phyloP scores from a whole-genome alignment of 2,329 filamentous ascomycete genomes.

The Colletotrichum truncatum region DNA sequence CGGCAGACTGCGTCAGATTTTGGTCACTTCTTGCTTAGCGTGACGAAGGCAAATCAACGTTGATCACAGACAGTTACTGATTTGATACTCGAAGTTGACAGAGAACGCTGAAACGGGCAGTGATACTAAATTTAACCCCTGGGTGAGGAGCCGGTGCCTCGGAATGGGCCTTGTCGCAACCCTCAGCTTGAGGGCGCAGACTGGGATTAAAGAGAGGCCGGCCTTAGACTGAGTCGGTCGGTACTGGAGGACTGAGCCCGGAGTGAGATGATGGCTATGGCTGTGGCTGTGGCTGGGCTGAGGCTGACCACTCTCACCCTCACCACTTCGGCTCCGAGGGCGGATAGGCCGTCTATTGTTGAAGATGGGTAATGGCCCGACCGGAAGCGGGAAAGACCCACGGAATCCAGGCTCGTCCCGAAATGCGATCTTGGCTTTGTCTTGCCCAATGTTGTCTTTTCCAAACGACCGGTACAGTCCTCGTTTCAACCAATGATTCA shows the following conservation, averaged over 20 bases:
- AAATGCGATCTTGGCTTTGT: neutral
- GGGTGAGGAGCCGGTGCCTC: constrained; percentile 2
- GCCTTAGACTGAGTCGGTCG: neutral
- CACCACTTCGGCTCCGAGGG: neutral
- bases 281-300: constrained; percentile 6
- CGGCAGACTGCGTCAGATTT: constrained; percentile 1
- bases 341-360: neutral
- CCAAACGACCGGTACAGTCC: neutral
- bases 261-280: neutral
- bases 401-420: constrained; percentile 2
- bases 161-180: neutral
- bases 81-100: constrained; percentile 1
- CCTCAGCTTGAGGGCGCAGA: neutral
- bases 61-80: neutral
- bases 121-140: constrained; percentile 19
- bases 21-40: neutral
- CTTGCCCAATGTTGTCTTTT: neutral
- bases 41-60: neutral
- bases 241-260: neutral
- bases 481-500: neutral
- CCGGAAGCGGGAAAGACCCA: constrained; percentile 13
- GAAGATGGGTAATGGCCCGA: neutral
- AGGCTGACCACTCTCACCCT: neutral
- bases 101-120: constrained; percentile 15
- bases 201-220: neutral